phyloP scores from a whole-genome alignment of 805 yeast genomes.

The Candida ponderosae region DNA sequence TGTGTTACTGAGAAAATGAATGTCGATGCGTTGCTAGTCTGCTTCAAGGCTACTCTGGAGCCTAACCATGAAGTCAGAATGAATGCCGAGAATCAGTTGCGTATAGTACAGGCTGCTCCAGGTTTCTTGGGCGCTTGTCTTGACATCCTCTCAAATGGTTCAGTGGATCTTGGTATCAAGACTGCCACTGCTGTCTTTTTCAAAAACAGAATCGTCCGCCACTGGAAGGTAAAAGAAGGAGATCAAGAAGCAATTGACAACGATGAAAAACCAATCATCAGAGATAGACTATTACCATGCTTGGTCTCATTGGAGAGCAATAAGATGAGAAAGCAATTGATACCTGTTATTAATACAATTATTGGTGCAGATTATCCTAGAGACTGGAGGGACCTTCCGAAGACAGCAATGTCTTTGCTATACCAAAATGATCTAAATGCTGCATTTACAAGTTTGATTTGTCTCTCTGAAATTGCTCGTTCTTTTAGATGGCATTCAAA shows the following conservation, averaged over 20 bases:
- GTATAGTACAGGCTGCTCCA: slow-evolving; percentile 44
- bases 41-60: slow-evolving; percentile 74
- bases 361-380: slow-evolving; percentile 42
- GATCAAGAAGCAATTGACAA: slow-evolving; percentile 36
- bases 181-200: slow-evolving; percentile 74
- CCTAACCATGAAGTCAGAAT: slow-evolving; percentile 53
- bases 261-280: slow-evolving; percentile 70
- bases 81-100: slow-evolving; percentile 64
- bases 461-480: slow-evolving; percentile 63
- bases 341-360: slow-evolving; percentile 47
- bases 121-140: slow-evolving; percentile 82
- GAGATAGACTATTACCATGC: slow-evolving; percentile 60
- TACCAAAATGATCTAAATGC: slow-evolving; percentile 32
- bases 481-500: slow-evolving; percentile 67
- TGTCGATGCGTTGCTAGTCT: slow-evolving; percentile 54
- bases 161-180: slow-evolving; percentile 44
- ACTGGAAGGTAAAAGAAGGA: slow-evolving; percentile 47
- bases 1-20: slow-evolving; percentile 41
- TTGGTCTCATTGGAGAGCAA: slow-evolving; percentile 40
- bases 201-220: slow-evolving; percentile 60
- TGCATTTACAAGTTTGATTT: slow-evolving; percentile 58
- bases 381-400: slow-evolving; percentile 48
- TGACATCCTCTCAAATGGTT: slow-evolving; percentile 54
- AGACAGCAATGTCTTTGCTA: slow-evolving; percentile 37
- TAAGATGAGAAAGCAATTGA: slow-evolving; percentile 31